Evolutionary conservation across 2,329 filamentous ascomycete species (phyloP), one percentile per base, ranked within the genome.

Genomic region (Penicillium sp.): DNA sequence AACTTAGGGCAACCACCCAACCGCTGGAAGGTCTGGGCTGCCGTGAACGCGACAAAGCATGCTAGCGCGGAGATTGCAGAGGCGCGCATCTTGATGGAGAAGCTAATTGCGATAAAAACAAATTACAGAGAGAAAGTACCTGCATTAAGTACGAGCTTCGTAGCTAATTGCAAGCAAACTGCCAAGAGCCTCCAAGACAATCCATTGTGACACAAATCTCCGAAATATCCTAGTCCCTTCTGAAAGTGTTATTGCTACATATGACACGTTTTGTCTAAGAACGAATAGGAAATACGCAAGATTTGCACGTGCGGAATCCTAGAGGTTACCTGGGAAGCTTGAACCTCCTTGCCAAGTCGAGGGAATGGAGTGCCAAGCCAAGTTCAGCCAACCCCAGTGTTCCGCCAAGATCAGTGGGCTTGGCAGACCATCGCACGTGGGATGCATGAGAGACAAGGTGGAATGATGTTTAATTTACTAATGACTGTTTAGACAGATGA

Each of bases 1-100:
- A 85, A 70, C 5, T 76, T 78, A 31, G 82, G 82, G 66, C 82
- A 84, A 52, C 78, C 75, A 59, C 81, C 81, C 28, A 84, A 72
- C 53, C 82, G 75, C 65, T 81, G 80, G 67, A 80, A 83, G n/a
- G 79, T 80, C 69, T 84, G 81, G 35, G 80, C 80, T 53, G 69
- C 58, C 46, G 61, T 56, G 33, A 63, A 59, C 35, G 64, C 63
- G 40, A 64, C 56, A 45, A 71, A 61, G 28, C 69, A 59, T n/a
- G 66, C 63, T 36, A 62, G 45, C 12, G 59, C 54, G 14, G 60
- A 57, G 43, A 71, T 46, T 31, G 60, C 62, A 12, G 62, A 41
- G 47, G 61, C 37, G 58, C 65, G 69, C 70, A 72, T 72, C 5
- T n/a, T 60, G 26, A 44, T 30, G 22, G 19, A 11, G 26, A 17